Conservation (phyloP, 2,329 filamentous ascomycete genomes). For the Shiraia bambusicola region DNA sequence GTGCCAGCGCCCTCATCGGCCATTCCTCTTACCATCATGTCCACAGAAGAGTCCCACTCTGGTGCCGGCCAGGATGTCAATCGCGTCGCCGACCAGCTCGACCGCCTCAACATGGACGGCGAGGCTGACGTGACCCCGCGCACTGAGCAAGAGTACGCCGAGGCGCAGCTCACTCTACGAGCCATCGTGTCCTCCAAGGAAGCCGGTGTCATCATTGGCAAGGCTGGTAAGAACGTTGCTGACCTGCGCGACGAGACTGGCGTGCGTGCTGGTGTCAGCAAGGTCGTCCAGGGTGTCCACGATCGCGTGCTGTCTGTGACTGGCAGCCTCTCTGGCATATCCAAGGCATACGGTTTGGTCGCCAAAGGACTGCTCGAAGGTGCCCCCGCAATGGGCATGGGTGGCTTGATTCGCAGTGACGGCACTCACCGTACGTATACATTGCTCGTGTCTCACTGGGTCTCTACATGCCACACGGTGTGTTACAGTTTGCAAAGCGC, state of each 20-base stretch:
- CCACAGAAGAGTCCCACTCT: constrained; percentile 43
- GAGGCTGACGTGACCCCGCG: constrained; percentile 75
- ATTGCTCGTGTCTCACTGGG: neutral
- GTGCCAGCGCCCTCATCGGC: constrained; percentile 27
- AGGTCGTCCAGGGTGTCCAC: constrained; percentile 95
- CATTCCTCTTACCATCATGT: constrained; percentile 44
- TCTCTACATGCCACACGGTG: neutral
- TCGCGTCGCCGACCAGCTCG: constrained; percentile 47
- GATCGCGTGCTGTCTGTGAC: constrained; percentile 96
- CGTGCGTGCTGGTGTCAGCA: constrained; percentile 97
- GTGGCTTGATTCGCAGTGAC: constrained; percentile 76
- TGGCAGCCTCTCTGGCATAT: constrained; percentile 82
- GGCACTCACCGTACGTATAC: constrained; percentile 90
- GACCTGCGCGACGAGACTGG: constrained; percentile 96
- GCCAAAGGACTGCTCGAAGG: constrained; percentile 89
- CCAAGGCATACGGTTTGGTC: constrained; percentile 90
- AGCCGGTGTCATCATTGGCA: constrained; percentile 98
- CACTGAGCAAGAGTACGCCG: constrained; percentile 95
- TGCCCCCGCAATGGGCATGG: constrained; percentile 94
- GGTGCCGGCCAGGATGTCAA: constrained; percentile 35
- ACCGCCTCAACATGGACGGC: constrained; percentile 42
- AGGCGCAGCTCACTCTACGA: constrained; percentile 87
- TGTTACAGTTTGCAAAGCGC: neutral
- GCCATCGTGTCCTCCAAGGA: constrained; percentile 99
- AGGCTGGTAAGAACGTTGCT: constrained; percentile 96